Percentiles rank a stretch among this genome's conserved stretches.
phyloP scores from a whole-genome alignment of 805 yeast species.

The Wickerhamiella kazuoi region DNA sequence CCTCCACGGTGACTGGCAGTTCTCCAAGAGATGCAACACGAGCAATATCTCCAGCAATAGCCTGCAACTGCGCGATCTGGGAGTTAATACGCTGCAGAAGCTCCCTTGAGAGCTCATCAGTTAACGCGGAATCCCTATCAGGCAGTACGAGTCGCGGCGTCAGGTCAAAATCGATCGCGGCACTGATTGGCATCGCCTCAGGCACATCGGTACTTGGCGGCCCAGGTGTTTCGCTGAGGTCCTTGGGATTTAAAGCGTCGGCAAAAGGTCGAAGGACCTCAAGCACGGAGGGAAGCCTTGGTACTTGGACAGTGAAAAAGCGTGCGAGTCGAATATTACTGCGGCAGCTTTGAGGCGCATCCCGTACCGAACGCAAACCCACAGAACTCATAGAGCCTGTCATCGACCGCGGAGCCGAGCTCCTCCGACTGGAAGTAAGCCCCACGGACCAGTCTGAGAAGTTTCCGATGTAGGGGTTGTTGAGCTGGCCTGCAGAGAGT shows the following conservation, averaged over 20 bases:
- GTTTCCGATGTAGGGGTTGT: no score
- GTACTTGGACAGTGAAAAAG: not conserved
- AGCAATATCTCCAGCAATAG: conserved; percentile 27
- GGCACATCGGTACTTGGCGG: not conserved
- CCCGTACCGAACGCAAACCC: no score
- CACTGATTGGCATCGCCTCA: not conserved
- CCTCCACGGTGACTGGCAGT: conserved; percentile 37
- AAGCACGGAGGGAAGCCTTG: not conserved
- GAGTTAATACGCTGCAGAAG: conserved; percentile 23
- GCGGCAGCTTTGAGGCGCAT: no score
- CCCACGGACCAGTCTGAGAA: no score
- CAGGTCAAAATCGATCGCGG: conserved; percentile 37
- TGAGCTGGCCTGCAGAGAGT: not conserved
- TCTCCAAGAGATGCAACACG: conserved; percentile 42
- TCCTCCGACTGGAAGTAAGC: no score
- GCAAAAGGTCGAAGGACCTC: not conserved
- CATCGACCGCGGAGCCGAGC: no score
- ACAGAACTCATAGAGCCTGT: no score
- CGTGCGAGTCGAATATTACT: not conserved
- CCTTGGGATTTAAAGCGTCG: not conserved
- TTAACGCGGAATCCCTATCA: conserved; percentile 26
- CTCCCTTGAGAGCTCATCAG: conserved; percentile 27
- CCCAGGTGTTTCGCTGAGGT: not conserved
- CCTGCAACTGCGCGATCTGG: conserved; percentile 21
- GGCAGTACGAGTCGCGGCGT: conserved; percentile 26